Percentiles rank a stretch among this genome's conserved stretches.
These are phyloP conservation scores for Quercus suber DNA, from an alignment of 306 rosid genomes.

Conservation along the genomic window DNA sequence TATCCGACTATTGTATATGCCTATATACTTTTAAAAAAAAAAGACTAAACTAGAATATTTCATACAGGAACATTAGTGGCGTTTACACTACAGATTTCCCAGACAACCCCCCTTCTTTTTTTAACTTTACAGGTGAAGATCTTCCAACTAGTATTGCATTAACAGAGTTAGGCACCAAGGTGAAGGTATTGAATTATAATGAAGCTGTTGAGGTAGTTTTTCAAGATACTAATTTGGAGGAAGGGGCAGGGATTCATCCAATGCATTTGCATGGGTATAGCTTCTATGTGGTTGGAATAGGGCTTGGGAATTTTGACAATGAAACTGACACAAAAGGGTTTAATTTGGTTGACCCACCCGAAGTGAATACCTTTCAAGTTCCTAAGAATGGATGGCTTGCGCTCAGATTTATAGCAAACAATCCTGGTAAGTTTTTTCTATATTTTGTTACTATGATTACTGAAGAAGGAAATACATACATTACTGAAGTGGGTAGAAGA, in stretches of 20 bases:
- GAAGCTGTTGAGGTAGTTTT: conserved; percentile 37
- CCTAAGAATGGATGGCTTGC: conserved; percentile 40
- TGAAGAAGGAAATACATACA: too few relatives aligned
- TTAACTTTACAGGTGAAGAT: conserved; percentile 39
- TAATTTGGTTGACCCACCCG: conserved; percentile 38
- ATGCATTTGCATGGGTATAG: conserved; percentile 49
- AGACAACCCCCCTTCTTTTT: conserved; percentile 18
- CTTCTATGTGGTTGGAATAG: conserved; percentile 38
- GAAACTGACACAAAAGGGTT: conserved; percentile 12
- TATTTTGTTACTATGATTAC: too few relatives aligned
- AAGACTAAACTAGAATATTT: background rate
- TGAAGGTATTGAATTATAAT: conserved; percentile 23
- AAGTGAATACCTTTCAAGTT: conserved; percentile 18
- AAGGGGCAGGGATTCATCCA: conserved; percentile 39
- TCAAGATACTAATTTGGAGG: conserved; percentile 38
- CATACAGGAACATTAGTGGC: conserved; percentile 30
- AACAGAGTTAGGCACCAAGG: conserved; percentile 31
- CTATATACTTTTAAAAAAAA: background rate
- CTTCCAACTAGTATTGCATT: background rate
- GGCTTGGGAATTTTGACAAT: conserved; percentile 15
- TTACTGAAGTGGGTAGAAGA: too few relatives aligned
- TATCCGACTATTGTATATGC: background rate
- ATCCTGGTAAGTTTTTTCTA: conserved; percentile 24
- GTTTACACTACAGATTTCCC: conserved; percentile 33
- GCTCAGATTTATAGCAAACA: conserved; percentile 34